Percentiles rank a stretch among this genome's conserved stretches.
phyloP scores from a whole-genome alignment of 2,329 filamentous ascomycete genomes.

The Immersiporthe knoxdaviesiana region DNA sequence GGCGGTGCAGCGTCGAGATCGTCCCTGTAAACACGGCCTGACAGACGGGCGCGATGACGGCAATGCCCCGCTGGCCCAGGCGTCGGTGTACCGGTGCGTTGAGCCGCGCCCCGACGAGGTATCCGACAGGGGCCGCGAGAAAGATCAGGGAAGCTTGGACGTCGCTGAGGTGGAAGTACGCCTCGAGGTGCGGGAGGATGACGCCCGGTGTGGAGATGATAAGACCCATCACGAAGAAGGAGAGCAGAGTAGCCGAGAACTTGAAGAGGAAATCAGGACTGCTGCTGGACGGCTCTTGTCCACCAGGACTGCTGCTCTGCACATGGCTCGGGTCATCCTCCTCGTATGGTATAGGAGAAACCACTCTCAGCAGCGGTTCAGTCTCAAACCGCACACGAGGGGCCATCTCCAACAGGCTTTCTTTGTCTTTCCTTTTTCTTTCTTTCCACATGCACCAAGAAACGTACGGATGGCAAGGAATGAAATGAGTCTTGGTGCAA shows the following conservation, averaged over 20 bases:
- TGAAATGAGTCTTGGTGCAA: too few relatives aligned
- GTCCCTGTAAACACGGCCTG: conserved; percentile 40
- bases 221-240: conserved; percentile 34
- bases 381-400: background rate
- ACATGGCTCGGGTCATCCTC: background rate
- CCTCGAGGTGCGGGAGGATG: conserved; percentile 42
- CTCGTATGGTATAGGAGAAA: conserved; percentile 1
- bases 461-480: too few relatives aligned
- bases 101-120: conserved; percentile 45
- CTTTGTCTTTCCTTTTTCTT: too few relatives aligned
- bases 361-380: conserved; percentile 3
- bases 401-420: background rate
- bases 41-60: conserved; percentile 42
- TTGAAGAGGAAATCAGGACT: conserved; percentile 6
- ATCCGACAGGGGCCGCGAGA: conserved; percentile 47
- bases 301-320: too few relatives aligned
- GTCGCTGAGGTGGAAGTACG: conserved; percentile 46
- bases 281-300: background rate
- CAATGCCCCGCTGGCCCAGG: conserved; percentile 48
- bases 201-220: conserved; percentile 38
- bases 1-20: conserved; percentile 36
- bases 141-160: conserved; percentile 50
- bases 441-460: background rate
- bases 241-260: conserved; percentile 29
- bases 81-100: conserved; percentile 44